Base-by-base conservation (phyloP, 495 filamentous ascomycete genomes). In the Geopyxis carbonaria region DNA sequence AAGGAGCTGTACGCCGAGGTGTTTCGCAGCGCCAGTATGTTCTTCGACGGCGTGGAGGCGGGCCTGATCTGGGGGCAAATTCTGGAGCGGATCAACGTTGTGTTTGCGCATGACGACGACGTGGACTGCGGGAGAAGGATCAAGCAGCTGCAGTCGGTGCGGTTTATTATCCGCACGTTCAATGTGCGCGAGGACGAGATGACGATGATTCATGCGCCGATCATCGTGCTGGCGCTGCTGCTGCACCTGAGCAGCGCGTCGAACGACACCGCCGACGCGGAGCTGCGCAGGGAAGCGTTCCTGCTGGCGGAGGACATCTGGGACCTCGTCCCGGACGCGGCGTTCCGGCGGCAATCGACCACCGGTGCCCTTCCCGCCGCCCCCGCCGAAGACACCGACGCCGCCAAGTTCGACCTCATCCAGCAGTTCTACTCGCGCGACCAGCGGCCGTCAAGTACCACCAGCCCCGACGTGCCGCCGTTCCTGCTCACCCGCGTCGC, bases 1-100 rank as follows among this genome's bases (percentile, higher is more conserved):
- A 77, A 76, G 49, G 60, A 70, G 9, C 68, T 83, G 23, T 82
- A 85, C 44, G 63, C 68, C n/a, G 89, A 99, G 58, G 82, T 94
- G 1, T 66, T 93, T 25, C 70, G 80, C 38, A 95, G 89, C 48
- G 91, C 87, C 5, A 92, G 76, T 49, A 76, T 83, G 27, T 95
- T 99, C 58, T 95, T 99, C 47, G 87, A 99, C 58, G 87, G 84
- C 4, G 83, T 99, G 22, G 91, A 99, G 58, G 85, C 85, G 46
- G 75, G 77, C 3, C 64, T 94, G 28, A 93, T 99, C 16, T 99
- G 92, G 67, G 74, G 76, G 18, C 78, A 93, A 53, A 68, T 93
- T 33, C 57, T 73, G 25, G 59, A 68, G 15, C 62, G 76, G 33
- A 57, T 78, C 41, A 57, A 64, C 2, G 61, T 66, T 32, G 73